These are phyloP conservation scores for Coemansia sp. DNA, from an alignment of 192 early-diverging fungal genomes.

Conservation along the genomic window DNA sequence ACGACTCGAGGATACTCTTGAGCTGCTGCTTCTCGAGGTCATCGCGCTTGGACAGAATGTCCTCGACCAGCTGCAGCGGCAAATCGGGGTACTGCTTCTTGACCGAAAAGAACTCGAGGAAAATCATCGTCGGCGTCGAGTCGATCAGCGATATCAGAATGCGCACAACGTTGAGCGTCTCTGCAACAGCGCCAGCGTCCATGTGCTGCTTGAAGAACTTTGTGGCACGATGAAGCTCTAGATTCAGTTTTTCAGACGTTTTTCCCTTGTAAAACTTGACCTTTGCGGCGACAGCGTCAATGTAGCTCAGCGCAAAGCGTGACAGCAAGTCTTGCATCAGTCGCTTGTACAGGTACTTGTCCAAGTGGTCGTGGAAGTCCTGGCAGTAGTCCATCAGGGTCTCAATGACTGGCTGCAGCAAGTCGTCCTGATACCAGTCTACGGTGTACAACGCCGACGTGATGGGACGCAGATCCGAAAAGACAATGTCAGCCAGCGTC, in stretches of 20 bases:
- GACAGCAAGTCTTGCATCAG: constrained; percentile 86
- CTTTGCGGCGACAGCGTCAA: constrained; percentile 72
- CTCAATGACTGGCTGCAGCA: constrained; percentile 83
- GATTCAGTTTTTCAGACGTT: constrained; percentile 66
- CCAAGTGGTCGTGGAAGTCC: constrained; percentile 83
- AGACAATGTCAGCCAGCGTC: constrained; percentile 79
- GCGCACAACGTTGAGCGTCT: constrained; percentile 79
- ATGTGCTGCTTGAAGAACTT: constrained; percentile 81
- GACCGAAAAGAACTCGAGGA: constrained; percentile 87
- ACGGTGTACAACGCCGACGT: constrained; percentile 71
- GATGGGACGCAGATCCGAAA: constrained; percentile 77
- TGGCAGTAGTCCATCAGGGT: constrained; percentile 94
- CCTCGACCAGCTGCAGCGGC: constrained; percentile 89
- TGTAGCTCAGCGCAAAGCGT: constrained; percentile 75
- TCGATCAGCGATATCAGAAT: constrained; percentile 78
- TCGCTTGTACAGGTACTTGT: constrained; percentile 86
- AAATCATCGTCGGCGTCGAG: constrained; percentile 77
- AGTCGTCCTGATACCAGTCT: constrained; percentile 90
- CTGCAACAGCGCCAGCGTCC: constrained; percentile 63
- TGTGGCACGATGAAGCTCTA: constrained; percentile 69
- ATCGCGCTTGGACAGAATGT: constrained; percentile 82
- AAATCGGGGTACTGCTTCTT: constrained; percentile 91
- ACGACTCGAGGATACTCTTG: constrained; percentile 85
- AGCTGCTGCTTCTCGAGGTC: constrained; percentile 84
- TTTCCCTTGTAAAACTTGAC: constrained; percentile 65